These are phyloP conservation scores for Cubamyces sp. DNA, from an alignment of 768 basidiomycete species.

Conservation along the genomic window DNA sequence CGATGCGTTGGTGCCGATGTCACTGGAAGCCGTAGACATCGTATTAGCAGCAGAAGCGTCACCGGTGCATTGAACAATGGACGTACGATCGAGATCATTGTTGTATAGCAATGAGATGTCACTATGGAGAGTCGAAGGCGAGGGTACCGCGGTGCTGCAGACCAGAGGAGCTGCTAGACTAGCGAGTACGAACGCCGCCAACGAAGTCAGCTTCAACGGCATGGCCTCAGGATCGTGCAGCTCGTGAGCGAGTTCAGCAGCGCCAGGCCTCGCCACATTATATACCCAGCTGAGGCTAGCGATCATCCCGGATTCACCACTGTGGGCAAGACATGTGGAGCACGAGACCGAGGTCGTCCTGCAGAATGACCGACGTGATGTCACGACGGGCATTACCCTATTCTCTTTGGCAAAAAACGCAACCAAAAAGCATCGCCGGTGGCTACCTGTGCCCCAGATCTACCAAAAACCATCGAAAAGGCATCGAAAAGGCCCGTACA, in stretches of 20 bases:
- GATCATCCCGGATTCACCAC: neutral
- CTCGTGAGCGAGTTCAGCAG: neutral
- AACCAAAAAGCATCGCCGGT: too few species aligned
- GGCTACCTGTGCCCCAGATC: too few species aligned
- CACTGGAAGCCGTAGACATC: constrained; percentile 9
- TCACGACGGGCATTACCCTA: too few species aligned
- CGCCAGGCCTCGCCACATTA: neutral
- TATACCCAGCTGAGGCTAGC: constrained; percentile 1
- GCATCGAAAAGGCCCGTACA: too few species aligned
- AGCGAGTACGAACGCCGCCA: neutral
- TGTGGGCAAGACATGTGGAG: neutral
- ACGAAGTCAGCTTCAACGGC: neutral
- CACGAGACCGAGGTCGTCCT: constrained; percentile 8
- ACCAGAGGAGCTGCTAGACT: constrained; percentile 2
- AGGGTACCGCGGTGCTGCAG: constrained; percentile 12
- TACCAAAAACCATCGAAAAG: too few species aligned
- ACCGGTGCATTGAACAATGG: too few species aligned
- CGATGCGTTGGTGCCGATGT: constrained; percentile 26
- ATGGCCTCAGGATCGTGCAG: neutral
- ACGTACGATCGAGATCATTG: constrained; percentile 32
- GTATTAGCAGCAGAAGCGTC: neutral
- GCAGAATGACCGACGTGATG: neutral
- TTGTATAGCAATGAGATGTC: constrained; percentile 31
- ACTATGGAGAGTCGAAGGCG: constrained; percentile 20
- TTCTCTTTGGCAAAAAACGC: too few species aligned